Evolutionary conservation across 352 stramenopile genomes (phyloP), one percentile per base, ranked within the genome.

Genomic region (Globisporangium parvum): DNA sequence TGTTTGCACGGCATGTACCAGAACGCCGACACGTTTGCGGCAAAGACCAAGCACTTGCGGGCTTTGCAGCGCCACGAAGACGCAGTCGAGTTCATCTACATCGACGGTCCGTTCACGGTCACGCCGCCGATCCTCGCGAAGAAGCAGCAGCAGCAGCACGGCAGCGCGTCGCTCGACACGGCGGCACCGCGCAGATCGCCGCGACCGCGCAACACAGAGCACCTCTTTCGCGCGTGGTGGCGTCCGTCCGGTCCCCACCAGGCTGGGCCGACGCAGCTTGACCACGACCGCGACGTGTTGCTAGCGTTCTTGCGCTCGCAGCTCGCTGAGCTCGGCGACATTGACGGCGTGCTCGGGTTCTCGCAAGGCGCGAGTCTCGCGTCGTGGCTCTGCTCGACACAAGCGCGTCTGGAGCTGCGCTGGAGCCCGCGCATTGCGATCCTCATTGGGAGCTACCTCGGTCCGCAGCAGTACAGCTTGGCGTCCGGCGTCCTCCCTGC

Each of bases 1-100:
- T 93, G 83, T 66, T 76, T 93, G 28, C 83, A 93, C 53, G 83
- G 83, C 51, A 93, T 93, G 80, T 93, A 91, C 67, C 83, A 93
- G 67, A 85, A 91, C 51, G 76, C 68, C 51, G 61, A 66, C 31
- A 78, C 79, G 10, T 91, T 93, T 26, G 55, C 64, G 45, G 58
- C 57, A 62, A 93, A 93, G 74, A 93, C 72, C 21, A 73, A 76
- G 53, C 79, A 80, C 31, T 49, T 93, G 46, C 70, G 69, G 21
- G 57, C 61, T 14, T 47, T 59, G 3, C 65, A 65, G 53, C 53
- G 53, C 20, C 47, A 40, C 18, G 56, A 71, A 33, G 57, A 70
- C 12, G 44, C 65, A 24, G 63, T 81, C 47, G 79, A 93, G 57
- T 87, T 82, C 47, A 69, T 91, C 41, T 93, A 80, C 59, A 39